Evolutionary conservation across 352 stramenopile species (phyloP).

Genomic region (Globisporangium spinosum): DNA sequence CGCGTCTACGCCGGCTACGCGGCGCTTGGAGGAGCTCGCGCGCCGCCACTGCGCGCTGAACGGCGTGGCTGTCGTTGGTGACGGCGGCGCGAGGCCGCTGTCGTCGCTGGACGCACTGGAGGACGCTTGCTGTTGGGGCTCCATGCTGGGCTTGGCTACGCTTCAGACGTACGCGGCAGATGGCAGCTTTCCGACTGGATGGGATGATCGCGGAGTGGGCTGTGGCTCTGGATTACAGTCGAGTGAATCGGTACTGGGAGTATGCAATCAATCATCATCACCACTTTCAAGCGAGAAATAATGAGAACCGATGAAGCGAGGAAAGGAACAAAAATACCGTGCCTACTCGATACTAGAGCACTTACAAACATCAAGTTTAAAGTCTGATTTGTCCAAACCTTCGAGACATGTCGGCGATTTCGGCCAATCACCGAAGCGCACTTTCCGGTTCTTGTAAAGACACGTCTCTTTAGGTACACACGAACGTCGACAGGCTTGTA

Average conservation of each 20-base stretch:
- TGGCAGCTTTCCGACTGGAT: not conserved
- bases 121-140: not conserved
- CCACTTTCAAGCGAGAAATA: not conserved
- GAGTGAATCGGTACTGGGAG: not conserved
- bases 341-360: not conserved
- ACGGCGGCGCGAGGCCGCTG: too few relatives aligned
- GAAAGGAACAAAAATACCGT: not conserved
- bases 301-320: not conserved
- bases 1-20: not conserved
- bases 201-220: not conserved
- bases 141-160: not conserved
- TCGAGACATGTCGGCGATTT: not conserved
- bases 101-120: slow-evolving; percentile 2
- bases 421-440: not conserved
- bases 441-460: not conserved
- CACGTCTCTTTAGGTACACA: not conserved
- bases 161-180: not conserved
- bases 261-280: not conserved
- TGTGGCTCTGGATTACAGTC: not conserved
- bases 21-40: slow-evolving; percentile 4
- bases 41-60: slow-evolving; percentile 15
- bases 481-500: not conserved
- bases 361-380: not conserved
- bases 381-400: not conserved
- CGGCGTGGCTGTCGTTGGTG: not conserved